Evolutionary conservation across 768 basidiomycete species (phyloP), one percentile per base, ranked within the genome.

Genomic region (Leccinum olivaceopallidum): DNA sequence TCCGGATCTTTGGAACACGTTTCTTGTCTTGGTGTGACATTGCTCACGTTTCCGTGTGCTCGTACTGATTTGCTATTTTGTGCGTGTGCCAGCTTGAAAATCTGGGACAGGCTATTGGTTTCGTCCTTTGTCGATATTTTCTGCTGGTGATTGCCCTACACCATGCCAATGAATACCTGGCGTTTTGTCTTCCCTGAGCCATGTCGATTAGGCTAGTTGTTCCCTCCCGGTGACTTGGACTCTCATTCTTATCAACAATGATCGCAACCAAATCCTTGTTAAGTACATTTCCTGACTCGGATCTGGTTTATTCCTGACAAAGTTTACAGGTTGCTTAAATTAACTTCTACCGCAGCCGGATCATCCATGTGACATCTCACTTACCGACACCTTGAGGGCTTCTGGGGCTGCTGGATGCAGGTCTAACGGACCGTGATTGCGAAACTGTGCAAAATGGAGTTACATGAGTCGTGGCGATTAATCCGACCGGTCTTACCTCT

Each of bases 401-500:
- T 94, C 76, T 94, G 92, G 92, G 39, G 34, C 34, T 5, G 5
- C 36, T 37, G 36, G 36, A 37, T 3, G 14, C 36, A 37, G 6
- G 6, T 37, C 6, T 5, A 16, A 37, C 14, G 36, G 36, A 37
- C 5, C 34, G 13, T 34, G 34, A 44, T 44, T n/a, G 42, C 8
- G 42, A n/a, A 44, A 44, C 9, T 95, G 85, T 95, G 85, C 93
- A 13, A 85, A 87, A 66, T 90, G 92, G 69, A 94, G 96, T 0
- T 98, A 98, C 74, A 87, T 96, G 65, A 34, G 84, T 86, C 13
- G 81, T 97, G 42, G 81, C 88, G 36, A 88, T 97, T 67, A 98
- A 98, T 71, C 95, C 95, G 4, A 96, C 94, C 1, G 96, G 96
- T 10, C 91, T 89, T 32, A 97, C 96, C 5, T 88, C 92, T 0